Percentiles rank a stretch among this genome's conserved stretches.
Conservation (phyloP, 2,329 filamentous ascomycete genomes). For the Clathrospora elynae region DNA sequence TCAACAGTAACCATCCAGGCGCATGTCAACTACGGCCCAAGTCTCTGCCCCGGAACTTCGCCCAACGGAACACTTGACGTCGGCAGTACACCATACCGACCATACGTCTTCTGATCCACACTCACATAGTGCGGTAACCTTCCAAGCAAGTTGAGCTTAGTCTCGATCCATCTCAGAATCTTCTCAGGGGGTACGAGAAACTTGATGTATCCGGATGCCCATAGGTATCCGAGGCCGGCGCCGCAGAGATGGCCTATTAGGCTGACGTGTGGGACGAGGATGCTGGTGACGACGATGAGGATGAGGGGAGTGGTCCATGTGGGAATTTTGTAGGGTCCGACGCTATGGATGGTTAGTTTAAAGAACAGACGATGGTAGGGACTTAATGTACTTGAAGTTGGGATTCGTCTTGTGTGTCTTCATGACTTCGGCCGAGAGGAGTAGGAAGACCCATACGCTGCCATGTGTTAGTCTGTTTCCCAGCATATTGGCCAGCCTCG, state of each 20-base stretch:
- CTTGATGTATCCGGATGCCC: slow-evolving; percentile 86
- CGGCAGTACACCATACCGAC: slow-evolving; percentile 86
- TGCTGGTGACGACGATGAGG: slow-evolving; percentile 72
- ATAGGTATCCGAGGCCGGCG: slow-evolving; percentile 81
- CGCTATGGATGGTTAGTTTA: slow-evolving; percentile 42
- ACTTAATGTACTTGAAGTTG: slow-evolving; percentile 62
- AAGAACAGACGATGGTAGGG: slow-evolving; percentile 41
- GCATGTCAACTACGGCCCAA: slow-evolving; percentile 28
- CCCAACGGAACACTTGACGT: slow-evolving; percentile 30
- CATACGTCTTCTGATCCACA: slow-evolving; percentile 94
- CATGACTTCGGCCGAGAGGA: slow-evolving; percentile 83
- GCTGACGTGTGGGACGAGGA: slow-evolving; percentile 80
- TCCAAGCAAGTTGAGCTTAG: slow-evolving; percentile 81
- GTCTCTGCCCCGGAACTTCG: slow-evolving; percentile 40
- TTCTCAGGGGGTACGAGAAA: slow-evolving; percentile 89
- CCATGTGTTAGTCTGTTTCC: slow-evolving; percentile 3
- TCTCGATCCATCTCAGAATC: slow-evolving; percentile 84
- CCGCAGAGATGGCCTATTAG: slow-evolving; percentile 86
- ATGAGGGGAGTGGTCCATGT: slow-evolving; percentile 91
- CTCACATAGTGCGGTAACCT: slow-evolving; percentile 90
- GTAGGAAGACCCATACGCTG: slow-evolving; percentile 90
- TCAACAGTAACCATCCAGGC: background rate
- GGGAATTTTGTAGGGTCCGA: slow-evolving; percentile 73
- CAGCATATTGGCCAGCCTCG: fast-evolving
- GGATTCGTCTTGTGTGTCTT: slow-evolving; percentile 84